phyloP scores from a whole-genome alignment of 2,329 filamentous ascomycete genomes.

The Xylariaceae sp. region DNA sequence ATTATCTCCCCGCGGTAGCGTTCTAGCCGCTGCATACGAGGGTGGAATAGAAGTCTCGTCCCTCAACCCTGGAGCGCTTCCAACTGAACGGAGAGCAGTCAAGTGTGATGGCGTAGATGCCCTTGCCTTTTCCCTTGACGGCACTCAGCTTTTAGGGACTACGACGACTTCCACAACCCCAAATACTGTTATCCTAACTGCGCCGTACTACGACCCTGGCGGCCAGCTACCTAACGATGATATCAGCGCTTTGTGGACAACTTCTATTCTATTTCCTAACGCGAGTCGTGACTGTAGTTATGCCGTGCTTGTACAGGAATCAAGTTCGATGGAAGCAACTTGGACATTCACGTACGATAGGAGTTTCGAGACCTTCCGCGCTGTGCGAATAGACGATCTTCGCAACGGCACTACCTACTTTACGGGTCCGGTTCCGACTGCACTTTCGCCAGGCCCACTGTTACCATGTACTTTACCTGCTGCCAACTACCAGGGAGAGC shows the following conservation, averaged over 20 bases:
- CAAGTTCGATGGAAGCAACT: slow-evolving; percentile 58
- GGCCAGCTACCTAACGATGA: slow-evolving; percentile 62
- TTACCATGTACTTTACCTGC: slow-evolving; percentile 66
- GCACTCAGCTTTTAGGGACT: slow-evolving; percentile 73
- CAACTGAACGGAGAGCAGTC: slow-evolving; percentile 68
- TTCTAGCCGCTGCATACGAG: slow-evolving; percentile 79
- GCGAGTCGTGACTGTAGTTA: slow-evolving; percentile 76
- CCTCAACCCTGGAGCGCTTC: slow-evolving; percentile 57
- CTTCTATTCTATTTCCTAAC: slow-evolving; percentile 78
- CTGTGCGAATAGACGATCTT: slow-evolving; percentile 69
- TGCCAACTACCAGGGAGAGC: slow-evolving; percentile 63
- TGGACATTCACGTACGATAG: slow-evolving; percentile 78
- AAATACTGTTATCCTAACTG: slow-evolving; percentile 71
- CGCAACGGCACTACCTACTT: slow-evolving; percentile 77
- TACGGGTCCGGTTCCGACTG: slow-evolving; percentile 59
- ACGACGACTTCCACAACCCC: slow-evolving; percentile 61
- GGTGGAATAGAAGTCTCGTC: slow-evolving; percentile 86
- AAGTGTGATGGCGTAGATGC: slow-evolving; percentile 74
- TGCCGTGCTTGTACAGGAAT: slow-evolving; percentile 63
- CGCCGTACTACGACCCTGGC: slow-evolving; percentile 73
- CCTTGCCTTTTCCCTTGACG: slow-evolving; percentile 71
- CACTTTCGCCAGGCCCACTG: slow-evolving; percentile 52
- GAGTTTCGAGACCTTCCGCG: slow-evolving; percentile 72
- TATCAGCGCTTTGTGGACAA: slow-evolving; percentile 76
- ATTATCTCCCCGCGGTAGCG: slow-evolving; percentile 74